phyloP scores from a whole-genome alignment of 2,329 filamentous ascomycete species.

The Purpureocillium lavendulum region DNA sequence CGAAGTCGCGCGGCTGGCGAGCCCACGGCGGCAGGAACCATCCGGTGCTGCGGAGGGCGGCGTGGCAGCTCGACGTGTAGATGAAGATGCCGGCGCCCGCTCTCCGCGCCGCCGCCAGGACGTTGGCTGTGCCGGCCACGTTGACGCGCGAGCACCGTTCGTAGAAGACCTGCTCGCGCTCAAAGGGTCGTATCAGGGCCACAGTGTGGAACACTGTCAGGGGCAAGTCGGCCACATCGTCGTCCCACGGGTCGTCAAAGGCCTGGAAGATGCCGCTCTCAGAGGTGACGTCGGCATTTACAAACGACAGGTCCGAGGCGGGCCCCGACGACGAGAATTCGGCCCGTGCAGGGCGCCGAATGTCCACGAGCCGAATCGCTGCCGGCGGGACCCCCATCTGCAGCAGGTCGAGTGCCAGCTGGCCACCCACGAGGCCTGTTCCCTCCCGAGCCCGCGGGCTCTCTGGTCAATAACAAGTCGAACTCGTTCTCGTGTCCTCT shows the following conservation, averaged over 20 bases:
- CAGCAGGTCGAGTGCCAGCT: constrained; percentile 44
- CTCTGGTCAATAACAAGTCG: too few species aligned
- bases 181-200: constrained; percentile 42
- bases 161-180: constrained; percentile 37
- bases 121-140: constrained; percentile 38
- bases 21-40: constrained; percentile 37
- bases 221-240: constrained; percentile 29
- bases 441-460: too few species aligned
- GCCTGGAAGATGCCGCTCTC: constrained; percentile 30
- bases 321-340: constrained; percentile 27
- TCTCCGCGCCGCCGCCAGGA: constrained; percentile 35
- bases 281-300: constrained; percentile 42
- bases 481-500: too few species aligned
- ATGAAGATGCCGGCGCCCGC: constrained; percentile 42
- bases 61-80: constrained; percentile 39
- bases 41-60: constrained; percentile 29
- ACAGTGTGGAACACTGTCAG: constrained; percentile 51
- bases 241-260: constrained; percentile 39
- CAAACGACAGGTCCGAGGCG: constrained; percentile 29
- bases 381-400: constrained; percentile 40
- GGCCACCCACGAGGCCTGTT: constrained; percentile 42
- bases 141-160: constrained; percentile 39
- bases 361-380: constrained; percentile 46
- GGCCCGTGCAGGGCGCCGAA: constrained; percentile 31
- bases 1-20: constrained; percentile 25